Conservation (phyloP, 2,329 filamentous ascomycete genomes). For the Claviceps sp. region DNA sequence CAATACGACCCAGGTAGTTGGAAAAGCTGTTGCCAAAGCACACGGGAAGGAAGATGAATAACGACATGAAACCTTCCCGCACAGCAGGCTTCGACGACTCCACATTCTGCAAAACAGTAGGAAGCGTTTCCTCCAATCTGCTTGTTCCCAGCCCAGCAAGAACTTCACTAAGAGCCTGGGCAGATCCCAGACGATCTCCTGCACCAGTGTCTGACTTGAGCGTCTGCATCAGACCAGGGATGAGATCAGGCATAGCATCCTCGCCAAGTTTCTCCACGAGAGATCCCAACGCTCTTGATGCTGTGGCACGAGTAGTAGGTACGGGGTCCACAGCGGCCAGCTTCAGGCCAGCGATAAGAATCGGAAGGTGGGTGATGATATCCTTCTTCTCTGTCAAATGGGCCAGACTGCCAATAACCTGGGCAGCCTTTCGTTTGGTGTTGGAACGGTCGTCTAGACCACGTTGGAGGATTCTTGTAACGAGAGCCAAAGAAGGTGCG, state of each 20-base stretch:
- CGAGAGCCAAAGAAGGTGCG: constrained; percentile 83
- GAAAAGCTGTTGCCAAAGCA: constrained; percentile 99
- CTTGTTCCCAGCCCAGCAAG: constrained; percentile 87
- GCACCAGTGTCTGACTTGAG: constrained; percentile 95
- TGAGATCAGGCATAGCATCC: constrained; percentile 90
- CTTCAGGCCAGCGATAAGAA: constrained; percentile 82
- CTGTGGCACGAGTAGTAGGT: constrained; percentile 88
- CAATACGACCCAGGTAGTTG: constrained; percentile 87
- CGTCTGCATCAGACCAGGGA: constrained; percentile 92
- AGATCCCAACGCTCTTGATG: constrained; percentile 88
- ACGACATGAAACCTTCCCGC: constrained; percentile 96
- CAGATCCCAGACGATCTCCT: constrained; percentile 88
- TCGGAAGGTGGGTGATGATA: constrained; percentile 76
- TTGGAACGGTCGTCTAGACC: constrained; percentile 81
- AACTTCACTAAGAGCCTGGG: constrained; percentile 91
- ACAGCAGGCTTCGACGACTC: constrained; percentile 81
- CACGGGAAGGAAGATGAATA: constrained; percentile 97
- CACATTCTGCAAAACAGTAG: constrained; percentile 92
- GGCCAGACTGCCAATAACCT: constrained; percentile 94
- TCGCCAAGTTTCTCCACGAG: constrained; percentile 97
- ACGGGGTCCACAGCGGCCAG: constrained; percentile 88
- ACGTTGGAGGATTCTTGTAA: constrained; percentile 89
- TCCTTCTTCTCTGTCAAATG: constrained; percentile 96
- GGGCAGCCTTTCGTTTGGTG: constrained; percentile 90
- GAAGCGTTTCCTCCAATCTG: constrained; percentile 86